Base-by-base conservation (phyloP, 1,139 yeast species). In the Magnusiomyces tetraspermus region DNA sequence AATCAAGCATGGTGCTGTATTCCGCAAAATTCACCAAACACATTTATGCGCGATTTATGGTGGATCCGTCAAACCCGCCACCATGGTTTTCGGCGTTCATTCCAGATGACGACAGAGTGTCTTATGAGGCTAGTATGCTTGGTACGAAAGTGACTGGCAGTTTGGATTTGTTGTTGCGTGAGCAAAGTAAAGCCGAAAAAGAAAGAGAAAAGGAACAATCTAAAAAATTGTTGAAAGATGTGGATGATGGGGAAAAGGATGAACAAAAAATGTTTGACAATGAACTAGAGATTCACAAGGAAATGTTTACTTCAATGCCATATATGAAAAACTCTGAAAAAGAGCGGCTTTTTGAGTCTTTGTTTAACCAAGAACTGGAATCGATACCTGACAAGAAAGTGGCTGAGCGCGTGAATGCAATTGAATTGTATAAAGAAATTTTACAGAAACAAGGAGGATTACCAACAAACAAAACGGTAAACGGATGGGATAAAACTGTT, bases 401-500 rank as follows among this genome's bases (percentile, higher is more conserved):
- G 5, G 40, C 15, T 5, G 48, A 45, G 17, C 26, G 23, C 22
- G 38, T 33, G 3, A 30, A 45, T 45, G 38, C 24, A 17, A 17
- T 21, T 3, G 31, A 11, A 22, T n/a, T 48, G 5, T 46, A 47
- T 24, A 40, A 46, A n/a, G 43, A 51, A 28, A 11, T n/a, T 22
- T 10, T 41, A 4, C 40, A 51, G 26, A 42, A 41, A 19, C 22
- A 38, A 6, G 15, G n/a, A 21, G 21, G 13, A 11, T 37, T 38
- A 17, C 50, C 53, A 6, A 45, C 60, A 1, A 61, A 64, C 43
- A 59, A 57, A 15, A 61, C 60, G 21, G 53, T 66, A 3, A 51
- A 47, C 15, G 33, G 41, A 2, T 62, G 66, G 64, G 61, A 54
- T 28, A 28, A 48, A 21, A 52, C 53, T 1, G 59, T 48, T 5